Base-by-base conservation (phyloP, 176 grass and related monocot species). In the Carex myosuroides region DNA sequence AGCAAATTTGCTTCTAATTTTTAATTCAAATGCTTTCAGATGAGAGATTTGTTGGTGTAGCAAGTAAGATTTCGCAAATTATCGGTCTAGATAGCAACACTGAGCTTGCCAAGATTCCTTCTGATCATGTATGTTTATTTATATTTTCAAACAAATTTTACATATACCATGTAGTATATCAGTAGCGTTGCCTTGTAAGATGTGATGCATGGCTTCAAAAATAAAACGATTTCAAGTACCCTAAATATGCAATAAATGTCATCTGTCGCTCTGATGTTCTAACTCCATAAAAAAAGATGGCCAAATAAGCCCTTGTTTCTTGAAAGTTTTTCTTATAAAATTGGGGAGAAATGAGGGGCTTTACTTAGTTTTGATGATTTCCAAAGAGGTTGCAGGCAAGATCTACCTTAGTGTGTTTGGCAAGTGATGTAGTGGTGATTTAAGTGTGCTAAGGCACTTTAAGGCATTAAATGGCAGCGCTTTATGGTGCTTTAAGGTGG, bases 21-120 rank as follows among this genome's bases (percentile, higher is more conserved):
- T 80, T 83, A 63, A 30, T 66, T 6, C 20, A 58, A 32, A 44
- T 70, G 55, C 71, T 85, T 85, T 58, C 85, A 88, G 86, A 86
- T 66, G 89, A 84, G 79, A 91, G 85, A 72, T 61, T 88, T 68
- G 82, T 86, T 78, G 65, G 61, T 80, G 79, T 91, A 48, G 84
- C 83, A 86, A 88, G 86, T 87, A 91, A 86, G 69, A 83, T 18
- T 44, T 79, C 89, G 79, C 79, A 64, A 83, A 75, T 91, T 59
- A 82, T 86, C 18, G 76, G 79, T 35, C 56, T 88, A 81, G 35
- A 78, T 24, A 83, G 87, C 8, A 91, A 91, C 64, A 91, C 80
- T 33, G 89, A 91, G 79, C 29, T 84, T 54, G 67, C 61, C 41
- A 88, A 86, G 41, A 91, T 86, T 79, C 89, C 83, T 86, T 91